Percentiles rank a stretch among this genome's conserved stretches.
phyloP scores from a whole-genome alignment of 1,284 basidiomycete species.

The Ustanciosporium gigantosporum region DNA sequence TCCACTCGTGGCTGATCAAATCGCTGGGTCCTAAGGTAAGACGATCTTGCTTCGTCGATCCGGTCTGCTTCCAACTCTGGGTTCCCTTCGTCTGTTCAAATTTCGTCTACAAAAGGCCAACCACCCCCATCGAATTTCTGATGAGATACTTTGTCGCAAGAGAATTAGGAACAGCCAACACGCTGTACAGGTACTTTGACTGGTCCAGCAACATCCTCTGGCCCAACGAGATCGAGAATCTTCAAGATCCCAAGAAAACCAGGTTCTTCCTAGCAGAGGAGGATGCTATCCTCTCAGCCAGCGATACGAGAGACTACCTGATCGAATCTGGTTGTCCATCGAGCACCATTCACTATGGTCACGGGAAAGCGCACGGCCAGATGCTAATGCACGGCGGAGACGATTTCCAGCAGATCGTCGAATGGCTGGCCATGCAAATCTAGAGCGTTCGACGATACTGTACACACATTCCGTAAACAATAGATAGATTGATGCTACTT shows the following conservation, averaged over 20 bases:
- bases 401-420: slow-evolving; percentile 20
- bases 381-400: slow-evolving; percentile 45
- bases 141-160: slow-evolving; percentile 55
- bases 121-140: slow-evolving; percentile 44
- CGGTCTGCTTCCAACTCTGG: slow-evolving; percentile 56
- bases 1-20: slow-evolving; percentile 54
- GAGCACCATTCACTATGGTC: slow-evolving; percentile 19
- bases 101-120: slow-evolving; percentile 49
- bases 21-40: slow-evolving; percentile 24
- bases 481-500: not conserved
- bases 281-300: slow-evolving; percentile 47
- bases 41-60: slow-evolving; percentile 55
- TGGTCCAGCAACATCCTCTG: slow-evolving; percentile 54
- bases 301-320: slow-evolving; percentile 42
- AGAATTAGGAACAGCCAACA: slow-evolving; percentile 49
- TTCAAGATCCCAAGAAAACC: slow-evolving; percentile 19
- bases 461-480: not conserved
- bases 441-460: not conserved
- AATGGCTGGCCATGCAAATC: slow-evolving; percentile 26
- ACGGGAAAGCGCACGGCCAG: slow-evolving; percentile 38
- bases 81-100: slow-evolving; percentile 49
- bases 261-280: slow-evolving; percentile 47
- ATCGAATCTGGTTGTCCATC: slow-evolving; percentile 36
- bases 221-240: slow-evolving; percentile 46
- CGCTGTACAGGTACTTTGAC: slow-evolving; percentile 52